Evolutionary conservation across 768 basidiomycete species (phyloP).

Genomic region (Tremella fuciformis): DNA sequence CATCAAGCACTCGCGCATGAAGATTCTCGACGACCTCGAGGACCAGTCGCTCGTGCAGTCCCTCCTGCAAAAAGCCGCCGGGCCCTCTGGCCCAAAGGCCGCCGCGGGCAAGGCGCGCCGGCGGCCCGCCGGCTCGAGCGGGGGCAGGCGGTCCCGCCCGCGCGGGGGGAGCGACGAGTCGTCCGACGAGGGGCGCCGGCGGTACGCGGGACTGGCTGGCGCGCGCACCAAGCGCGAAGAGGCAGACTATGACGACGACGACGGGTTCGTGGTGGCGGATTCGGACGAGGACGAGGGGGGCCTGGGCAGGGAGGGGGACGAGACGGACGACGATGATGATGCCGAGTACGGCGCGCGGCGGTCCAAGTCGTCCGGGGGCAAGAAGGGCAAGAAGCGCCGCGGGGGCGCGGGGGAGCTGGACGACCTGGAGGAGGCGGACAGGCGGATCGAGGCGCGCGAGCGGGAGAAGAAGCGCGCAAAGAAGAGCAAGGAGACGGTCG

Average conservation of each 20-base stretch:
- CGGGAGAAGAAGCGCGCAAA: slow-evolving; percentile 38
- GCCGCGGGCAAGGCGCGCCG: slow-evolving; percentile 9
- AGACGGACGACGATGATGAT: slow-evolving; percentile 15
- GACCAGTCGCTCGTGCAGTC: slow-evolving; percentile 25
- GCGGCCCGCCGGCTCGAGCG: slow-evolving; percentile 1
- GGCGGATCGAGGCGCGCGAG: slow-evolving; percentile 36
- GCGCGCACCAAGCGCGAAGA: slow-evolving; percentile 5
- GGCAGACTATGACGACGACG: slow-evolving; percentile 47
- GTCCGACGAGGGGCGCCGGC: slow-evolving; percentile 2
- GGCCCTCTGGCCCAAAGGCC: slow-evolving; percentile 19
- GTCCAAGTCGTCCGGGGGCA: background rate
- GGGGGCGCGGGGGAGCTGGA: slow-evolving; percentile 27
- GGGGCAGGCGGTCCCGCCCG: background rate
- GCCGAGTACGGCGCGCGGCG: slow-evolving; percentile 8
- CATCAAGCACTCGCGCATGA: slow-evolving; percentile 41
- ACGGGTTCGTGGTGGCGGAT: slow-evolving; percentile 50
- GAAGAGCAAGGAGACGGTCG: background rate
- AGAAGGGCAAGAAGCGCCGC: slow-evolving; percentile 19
- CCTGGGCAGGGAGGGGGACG: slow-evolving; percentile 8
- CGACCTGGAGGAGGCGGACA: slow-evolving; percentile 46
- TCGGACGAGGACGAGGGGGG: slow-evolving; percentile 30
- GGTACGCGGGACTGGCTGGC: background rate
- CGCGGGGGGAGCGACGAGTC: background rate
- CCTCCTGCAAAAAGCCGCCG: slow-evolving; percentile 21
- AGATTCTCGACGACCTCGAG: slow-evolving; percentile 31